Conservation (phyloP, 352 stramenopile genomes). For the Phytophthora chlamydospora region DNA sequence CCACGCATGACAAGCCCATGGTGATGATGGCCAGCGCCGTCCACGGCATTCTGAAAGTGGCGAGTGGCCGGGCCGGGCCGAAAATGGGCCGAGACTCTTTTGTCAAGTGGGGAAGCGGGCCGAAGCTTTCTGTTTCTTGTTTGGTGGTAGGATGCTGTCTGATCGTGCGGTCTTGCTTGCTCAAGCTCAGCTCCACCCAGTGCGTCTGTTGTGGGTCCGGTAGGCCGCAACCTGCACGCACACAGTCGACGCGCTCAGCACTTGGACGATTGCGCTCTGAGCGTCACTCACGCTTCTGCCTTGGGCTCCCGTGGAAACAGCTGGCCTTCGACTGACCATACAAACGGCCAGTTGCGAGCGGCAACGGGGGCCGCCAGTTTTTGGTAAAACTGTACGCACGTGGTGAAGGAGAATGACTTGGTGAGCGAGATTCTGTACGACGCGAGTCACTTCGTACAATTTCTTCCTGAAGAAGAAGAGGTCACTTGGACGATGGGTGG, state of each 20-base stretch:
- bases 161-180: background rate
- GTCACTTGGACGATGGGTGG: too few species aligned
- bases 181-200: background rate
- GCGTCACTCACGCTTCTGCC: conserved; percentile 3
- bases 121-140: conserved; percentile 25
- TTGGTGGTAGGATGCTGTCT: conserved; percentile 17
- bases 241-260: background rate
- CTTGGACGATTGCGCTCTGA: conserved; percentile 1
- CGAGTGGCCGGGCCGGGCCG: background rate
- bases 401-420: too few species aligned
- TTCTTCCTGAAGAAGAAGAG: too few species aligned
- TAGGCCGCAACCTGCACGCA: too few species aligned
- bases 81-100: conserved; percentile 12
- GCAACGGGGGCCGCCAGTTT: too few species aligned
- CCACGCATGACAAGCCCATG: conserved; percentile 37
- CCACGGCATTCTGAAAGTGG: conserved; percentile 28
- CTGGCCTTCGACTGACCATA: background rate
- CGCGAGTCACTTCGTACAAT: too few species aligned
- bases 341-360: too few species aligned
- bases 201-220: too few species aligned
- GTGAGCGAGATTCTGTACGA: too few species aligned
- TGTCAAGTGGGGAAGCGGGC: conserved; percentile 16
- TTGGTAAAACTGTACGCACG: too few species aligned
- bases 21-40: conserved; percentile 36
- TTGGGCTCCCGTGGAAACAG: conserved; percentile 3